phyloP scores from a whole-genome alignment of 2,329 filamentous ascomycete species.

The Fusarium devonianum region DNA sequence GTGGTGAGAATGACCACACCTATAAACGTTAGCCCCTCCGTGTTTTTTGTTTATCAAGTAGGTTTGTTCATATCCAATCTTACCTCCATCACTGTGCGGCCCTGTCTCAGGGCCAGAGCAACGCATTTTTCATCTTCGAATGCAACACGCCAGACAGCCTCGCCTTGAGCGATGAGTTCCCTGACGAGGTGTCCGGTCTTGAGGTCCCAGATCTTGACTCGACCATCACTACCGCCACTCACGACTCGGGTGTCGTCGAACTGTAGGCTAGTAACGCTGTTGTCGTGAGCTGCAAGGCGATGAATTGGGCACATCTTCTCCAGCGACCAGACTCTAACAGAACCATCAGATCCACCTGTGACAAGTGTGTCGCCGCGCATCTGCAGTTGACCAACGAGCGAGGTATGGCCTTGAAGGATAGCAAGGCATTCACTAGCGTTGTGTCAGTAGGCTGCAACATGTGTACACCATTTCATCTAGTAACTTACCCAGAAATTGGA shows the following conservation, averaged over 20 bases:
- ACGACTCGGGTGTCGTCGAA: constrained; percentile 97
- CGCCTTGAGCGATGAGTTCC: constrained; percentile 88
- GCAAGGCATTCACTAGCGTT: constrained; percentile 76
- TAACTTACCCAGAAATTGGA: constrained; percentile 77
- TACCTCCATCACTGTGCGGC: constrained; percentile 97
- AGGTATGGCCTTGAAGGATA: constrained; percentile 95
- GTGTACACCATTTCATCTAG: background rate
- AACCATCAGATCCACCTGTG: constrained; percentile 94
- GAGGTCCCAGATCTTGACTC: constrained; percentile 98
- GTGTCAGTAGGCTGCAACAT: constrained; percentile 44
- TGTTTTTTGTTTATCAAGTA: too few species aligned
- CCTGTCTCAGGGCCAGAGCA: constrained; percentile 85
- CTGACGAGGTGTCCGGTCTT: constrained; percentile 89
- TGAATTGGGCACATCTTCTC: constrained; percentile 92
- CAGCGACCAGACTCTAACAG: constrained; percentile 94
- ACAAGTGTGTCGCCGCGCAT: constrained; percentile 95
- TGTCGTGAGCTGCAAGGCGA: constrained; percentile 93
- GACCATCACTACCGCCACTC: constrained; percentile 94
- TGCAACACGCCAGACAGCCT: constrained; percentile 96
- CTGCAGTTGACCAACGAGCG: constrained; percentile 93
- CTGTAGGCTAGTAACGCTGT: constrained; percentile 96
- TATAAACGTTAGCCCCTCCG: constrained; percentile 53
- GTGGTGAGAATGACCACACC: constrained; percentile 96
- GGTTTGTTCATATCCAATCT: constrained; percentile 41
- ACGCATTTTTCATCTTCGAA: constrained; percentile 99